Base-by-base conservation (phyloP, 345 rosid genomes). In the Stellera chamaejasme region DNA sequence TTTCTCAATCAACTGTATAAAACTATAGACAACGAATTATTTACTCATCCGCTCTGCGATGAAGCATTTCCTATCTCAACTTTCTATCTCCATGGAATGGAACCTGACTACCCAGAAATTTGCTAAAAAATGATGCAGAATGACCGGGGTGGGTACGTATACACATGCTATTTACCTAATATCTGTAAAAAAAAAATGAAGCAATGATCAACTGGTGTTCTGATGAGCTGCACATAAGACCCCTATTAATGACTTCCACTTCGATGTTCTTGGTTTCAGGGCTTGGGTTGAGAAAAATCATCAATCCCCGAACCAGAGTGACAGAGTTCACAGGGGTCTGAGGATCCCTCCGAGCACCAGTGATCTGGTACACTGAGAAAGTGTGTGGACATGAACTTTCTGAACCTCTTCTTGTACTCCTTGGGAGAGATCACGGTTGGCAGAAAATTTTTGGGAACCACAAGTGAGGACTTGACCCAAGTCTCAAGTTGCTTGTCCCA, bases 401-500 rank as follows among this genome's bases (percentile, higher is more conserved):
- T 83, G 81, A 93, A 90, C 72, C 97, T 76, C 43, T 82, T 85
- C 79, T 93, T 93, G 72, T 93, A 93, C 61, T 93, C 99, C 46
- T 50, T 82, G 0, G 99, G 97, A 59, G 96, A 89, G 43, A 93
- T 87, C 12, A 93, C 85, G 13, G 99, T 93, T 0, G 99, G 99
- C 65, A 67, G 68, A 14, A 80, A 66, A 56, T 93, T 93, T 80
- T 67, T 85, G 2, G 99, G 95, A 23, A 85, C 88, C 49, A 82
- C 90, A 26, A 93, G 75, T 4, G 99, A 90, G 50, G 95, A 76
- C 75, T 93, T 93, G 39, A 85, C 99, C 99, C 96, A 93, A 13
- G 99, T 90, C 76, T 93, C 99, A 4, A 90, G 66, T 43, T 89
- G 97, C 65, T 93, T 93, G 79, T 93, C 99, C 97, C 88, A 93